Evolutionary conservation across 2,329 filamentous ascomycete species (phyloP).

Genomic region (Ophiostoma populinum): DNA sequence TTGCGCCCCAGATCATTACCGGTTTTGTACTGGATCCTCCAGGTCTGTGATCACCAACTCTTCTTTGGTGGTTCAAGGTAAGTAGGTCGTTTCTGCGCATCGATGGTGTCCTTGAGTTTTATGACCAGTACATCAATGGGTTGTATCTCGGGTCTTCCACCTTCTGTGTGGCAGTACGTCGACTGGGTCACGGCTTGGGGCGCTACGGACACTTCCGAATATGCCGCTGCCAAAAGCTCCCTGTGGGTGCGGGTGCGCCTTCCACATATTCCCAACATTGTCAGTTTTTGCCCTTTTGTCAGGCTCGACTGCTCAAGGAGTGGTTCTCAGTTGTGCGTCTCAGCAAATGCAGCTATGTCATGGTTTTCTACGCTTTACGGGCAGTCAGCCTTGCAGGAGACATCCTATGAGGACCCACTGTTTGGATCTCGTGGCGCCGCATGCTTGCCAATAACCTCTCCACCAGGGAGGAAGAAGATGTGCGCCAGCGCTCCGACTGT

Average conservation of each 20-base stretch:
- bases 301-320: constrained; percentile 16
- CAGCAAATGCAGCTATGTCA: constrained; percentile 20
- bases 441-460: constrained; percentile 22
- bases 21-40: constrained; percentile 22
- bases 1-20: constrained; percentile 21
- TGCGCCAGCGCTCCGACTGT: constrained; percentile 24
- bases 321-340: constrained; percentile 15
- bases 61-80: constrained; percentile 19
- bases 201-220: constrained; percentile 11
- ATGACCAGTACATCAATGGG: constrained; percentile 13
- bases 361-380: constrained; percentile 23
- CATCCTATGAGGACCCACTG: constrained; percentile 18
- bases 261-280: constrained; percentile 19
- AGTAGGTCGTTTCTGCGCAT: constrained; percentile 16
- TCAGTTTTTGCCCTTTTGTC: constrained; percentile 20
- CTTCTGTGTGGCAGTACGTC: constrained; percentile 19
- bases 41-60: constrained; percentile 20
- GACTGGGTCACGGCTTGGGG: constrained; percentile 18
- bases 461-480: constrained; percentile 26
- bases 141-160: constrained; percentile 13
- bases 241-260: background rate
- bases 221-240: constrained; percentile 13
- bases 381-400: constrained; percentile 18
- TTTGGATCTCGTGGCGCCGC: constrained; percentile 21
- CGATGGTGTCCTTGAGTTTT: constrained; percentile 20